Base-by-base conservation (phyloP, 176 grass and related monocot genomes). In the Triticum timopheevii region DNA sequence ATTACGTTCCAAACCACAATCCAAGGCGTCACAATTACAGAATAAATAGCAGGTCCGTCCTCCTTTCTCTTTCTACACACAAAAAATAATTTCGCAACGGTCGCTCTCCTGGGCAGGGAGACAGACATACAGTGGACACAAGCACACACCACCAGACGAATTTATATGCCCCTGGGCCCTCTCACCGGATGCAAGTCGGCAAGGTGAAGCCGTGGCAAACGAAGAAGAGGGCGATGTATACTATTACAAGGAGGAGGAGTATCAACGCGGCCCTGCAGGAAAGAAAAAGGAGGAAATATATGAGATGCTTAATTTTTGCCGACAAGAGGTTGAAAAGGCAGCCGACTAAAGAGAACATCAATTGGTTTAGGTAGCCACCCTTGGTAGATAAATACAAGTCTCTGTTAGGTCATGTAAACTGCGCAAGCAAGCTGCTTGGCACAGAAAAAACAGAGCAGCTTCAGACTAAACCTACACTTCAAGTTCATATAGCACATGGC, bases 131-230 rank as follows among this genome's bases (percentile, higher is more conserved):
- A 22, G 12, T 74, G 71, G 15, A 77, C 34, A 81, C 62, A 52
- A n/a, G 45, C 68, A 42, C 35, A 80, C 27, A 15, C 65, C 40
- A 73, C 20, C 13, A 13, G 1, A 23, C 17, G 15, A 15, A 76
- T 16, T 75, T 19, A 8, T 58, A 58, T 58, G 24, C 25, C 22
- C 45, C 1, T 2, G 61, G 73, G 13, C 65, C 36, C 54, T 17
- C 84, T 33, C 84, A 99, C 77, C 90, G 77, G 42, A 98, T 91
- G 58, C 97, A 99, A 49, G 92, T 88, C 28, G 97, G 92, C 73
- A 99, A 76, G 56, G 90, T 96, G 84, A 99, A 88, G 23, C 97
- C 97, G 90, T 99, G 90, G 85, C 97, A 99, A 25, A 96, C 10
- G 30, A 94, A 99, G n/a, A 92, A 94, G 33, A 99, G 94, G 61